These are phyloP conservation scores for Bipolaris victoriae DNA, from an alignment of 2,329 filamentous ascomycete species.

Conservation along the genomic window DNA sequence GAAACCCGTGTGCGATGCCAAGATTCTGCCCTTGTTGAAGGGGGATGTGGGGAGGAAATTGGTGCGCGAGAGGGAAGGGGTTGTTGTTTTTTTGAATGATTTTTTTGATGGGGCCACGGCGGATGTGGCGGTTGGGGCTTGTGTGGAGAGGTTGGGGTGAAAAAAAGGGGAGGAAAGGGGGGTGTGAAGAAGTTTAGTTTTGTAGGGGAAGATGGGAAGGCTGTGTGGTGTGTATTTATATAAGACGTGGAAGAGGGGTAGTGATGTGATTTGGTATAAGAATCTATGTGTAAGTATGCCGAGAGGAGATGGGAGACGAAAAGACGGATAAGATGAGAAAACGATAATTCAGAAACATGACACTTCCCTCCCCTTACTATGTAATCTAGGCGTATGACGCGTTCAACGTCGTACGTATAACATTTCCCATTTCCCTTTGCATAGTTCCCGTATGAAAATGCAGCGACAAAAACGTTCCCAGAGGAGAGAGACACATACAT, in stretches of 20 bases:
- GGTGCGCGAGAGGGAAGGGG: conserved; percentile 44
- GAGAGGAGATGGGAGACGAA: background rate
- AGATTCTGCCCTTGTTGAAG: conserved; percentile 57
- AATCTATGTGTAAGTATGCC: background rate
- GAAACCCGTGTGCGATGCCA: conserved; percentile 57
- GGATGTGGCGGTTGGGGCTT: conserved; percentile 54
- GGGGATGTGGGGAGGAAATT: conserved; percentile 51
- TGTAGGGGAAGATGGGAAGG: no score
- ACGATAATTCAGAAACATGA: background rate
- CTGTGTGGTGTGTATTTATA: no score
- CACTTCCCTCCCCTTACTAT: background rate
- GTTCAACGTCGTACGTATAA: background rate
- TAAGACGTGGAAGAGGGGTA: no score
- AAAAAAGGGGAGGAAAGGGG: no score
- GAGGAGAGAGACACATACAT: background rate
- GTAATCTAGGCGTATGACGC: background rate
- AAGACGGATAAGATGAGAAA: background rate
- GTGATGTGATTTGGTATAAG: background rate
- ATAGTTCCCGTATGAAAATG: background rate
- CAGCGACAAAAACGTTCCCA: background rate
- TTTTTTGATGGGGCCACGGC: conserved; percentile 59
- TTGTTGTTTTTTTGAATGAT: conserved; percentile 58
- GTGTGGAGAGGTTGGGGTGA: conserved; percentile 45
- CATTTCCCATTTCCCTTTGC: background rate
- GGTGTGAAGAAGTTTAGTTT: no score